These are phyloP conservation scores for Fusarium austroafricanum DNA, from an alignment of 2,329 filamentous ascomycete species.

Conservation along the genomic window DNA sequence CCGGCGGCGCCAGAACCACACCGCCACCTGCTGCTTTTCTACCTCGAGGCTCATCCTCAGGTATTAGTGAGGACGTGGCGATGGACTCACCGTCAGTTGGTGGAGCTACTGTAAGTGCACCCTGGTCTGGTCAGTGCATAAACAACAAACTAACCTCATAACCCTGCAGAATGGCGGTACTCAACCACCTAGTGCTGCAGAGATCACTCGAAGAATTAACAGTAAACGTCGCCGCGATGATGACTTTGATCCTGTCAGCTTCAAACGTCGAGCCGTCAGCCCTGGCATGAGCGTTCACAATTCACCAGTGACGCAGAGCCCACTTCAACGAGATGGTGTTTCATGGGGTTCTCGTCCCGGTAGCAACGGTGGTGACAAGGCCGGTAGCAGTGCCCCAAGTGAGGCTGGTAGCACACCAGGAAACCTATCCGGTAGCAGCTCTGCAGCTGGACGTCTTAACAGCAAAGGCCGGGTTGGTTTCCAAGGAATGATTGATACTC, in stretches of 20 bases:
- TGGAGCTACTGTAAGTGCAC: conserved; percentile 49
- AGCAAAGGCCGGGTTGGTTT: conserved; percentile 77
- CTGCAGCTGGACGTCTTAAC: conserved; percentile 59
- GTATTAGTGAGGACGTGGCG: conserved; percentile 75
- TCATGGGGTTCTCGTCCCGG: conserved; percentile 79
- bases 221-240: conserved; percentile 89
- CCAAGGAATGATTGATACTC: conserved; percentile 96
- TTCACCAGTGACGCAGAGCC: conserved; percentile 87
- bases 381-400: conserved; percentile 64
- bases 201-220: conserved; percentile 82
- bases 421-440: conserved; percentile 43
- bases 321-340: conserved; percentile 76
- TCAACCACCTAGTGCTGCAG: conserved; percentile 73
- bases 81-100: conserved; percentile 75
- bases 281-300: conserved; percentile 92
- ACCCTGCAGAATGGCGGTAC: conserved; percentile 49
- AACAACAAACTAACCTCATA: conserved; percentile 34
- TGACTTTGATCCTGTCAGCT: conserved; percentile 86
- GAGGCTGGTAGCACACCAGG: conserved; percentile 57
- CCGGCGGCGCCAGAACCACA: conserved; percentile 62
- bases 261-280: conserved; percentile 92
- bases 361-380: conserved; percentile 67
- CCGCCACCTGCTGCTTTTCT: conserved; percentile 75
- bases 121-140: conserved; percentile 4
- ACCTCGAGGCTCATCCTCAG: conserved; percentile 68